A percentile compares a stretch with the other conserved stretches of the same genome.
phyloP scores from a whole-genome alignment of 2,329 filamentous ascomycete species.

The Aureobasidium sp. region DNA sequence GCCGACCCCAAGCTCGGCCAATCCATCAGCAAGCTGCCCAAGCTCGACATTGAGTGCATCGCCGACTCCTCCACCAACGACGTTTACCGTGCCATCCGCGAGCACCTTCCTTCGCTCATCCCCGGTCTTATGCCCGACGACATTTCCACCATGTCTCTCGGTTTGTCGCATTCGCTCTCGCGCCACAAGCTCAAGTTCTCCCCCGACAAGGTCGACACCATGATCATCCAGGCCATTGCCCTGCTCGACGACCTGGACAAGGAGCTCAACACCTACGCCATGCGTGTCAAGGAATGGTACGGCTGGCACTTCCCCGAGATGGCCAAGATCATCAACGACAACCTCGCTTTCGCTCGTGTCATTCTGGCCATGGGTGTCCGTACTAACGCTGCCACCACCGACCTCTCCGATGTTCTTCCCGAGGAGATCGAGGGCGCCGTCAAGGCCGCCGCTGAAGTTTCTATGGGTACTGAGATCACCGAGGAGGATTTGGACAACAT shows the following conservation, averaged over 20 bases:
- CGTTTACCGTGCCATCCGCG: constrained; percentile 88
- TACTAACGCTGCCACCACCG: constrained; percentile 63
- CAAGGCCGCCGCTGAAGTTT: constrained; percentile 91
- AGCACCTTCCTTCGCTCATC: constrained; percentile 83
- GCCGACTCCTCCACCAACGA: constrained; percentile 78
- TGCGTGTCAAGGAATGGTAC: constrained; percentile 99
- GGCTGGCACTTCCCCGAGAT: constrained; percentile 99
- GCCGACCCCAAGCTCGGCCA: constrained; percentile 86
- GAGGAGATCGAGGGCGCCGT: constrained; percentile 90
- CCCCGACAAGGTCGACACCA: constrained; percentile 96
- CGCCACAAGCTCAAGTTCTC: constrained; percentile 98
- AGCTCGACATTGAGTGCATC: constrained; percentile 76
- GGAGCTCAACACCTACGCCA: constrained; percentile 96
- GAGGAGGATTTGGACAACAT: constrained; percentile 91
- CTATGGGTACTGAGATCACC: constrained; percentile 97
- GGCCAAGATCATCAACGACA: constrained; percentile 95
- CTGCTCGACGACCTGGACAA: constrained; percentile 96
- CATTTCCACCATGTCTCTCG: constrained; percentile 88
- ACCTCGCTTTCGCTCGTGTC: constrained; percentile 84
- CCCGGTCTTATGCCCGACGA: constrained; percentile 79
- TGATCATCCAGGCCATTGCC: constrained; percentile 96
- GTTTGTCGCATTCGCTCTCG: constrained; percentile 93
- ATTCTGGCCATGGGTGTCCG: constrained; percentile 87
- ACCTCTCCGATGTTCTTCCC: constrained; percentile 84
- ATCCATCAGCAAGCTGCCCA: constrained; percentile 85